A percentile compares a stretch with the other conserved stretches of the same genome.
These are phyloP conservation scores for Trichoderma virens DNA, from an alignment of 495 filamentous ascomycete genomes.

Conservation along the genomic window DNA sequence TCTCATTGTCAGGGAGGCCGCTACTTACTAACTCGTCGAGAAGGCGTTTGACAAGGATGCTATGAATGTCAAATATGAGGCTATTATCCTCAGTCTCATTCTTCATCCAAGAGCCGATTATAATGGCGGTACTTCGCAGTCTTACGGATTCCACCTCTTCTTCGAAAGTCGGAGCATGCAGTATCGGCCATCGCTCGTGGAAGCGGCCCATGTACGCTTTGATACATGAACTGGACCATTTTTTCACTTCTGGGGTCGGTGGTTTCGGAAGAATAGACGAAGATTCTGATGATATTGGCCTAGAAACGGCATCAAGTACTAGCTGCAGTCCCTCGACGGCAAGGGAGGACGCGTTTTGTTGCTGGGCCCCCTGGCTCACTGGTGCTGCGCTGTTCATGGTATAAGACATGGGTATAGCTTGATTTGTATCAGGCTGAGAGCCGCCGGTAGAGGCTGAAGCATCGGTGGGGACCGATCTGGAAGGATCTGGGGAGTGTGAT, in stretches of 20 bases:
- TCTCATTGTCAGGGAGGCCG: background rate
- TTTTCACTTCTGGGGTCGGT: background rate
- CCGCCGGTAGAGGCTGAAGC: background rate
- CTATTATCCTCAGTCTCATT: background rate
- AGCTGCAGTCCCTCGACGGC: background rate
- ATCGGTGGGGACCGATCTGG: background rate
- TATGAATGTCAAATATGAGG: background rate
- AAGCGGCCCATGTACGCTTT: conserved; percentile 7
- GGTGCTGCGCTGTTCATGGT: background rate
- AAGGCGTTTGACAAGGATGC: conserved; percentile 2
- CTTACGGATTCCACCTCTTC: background rate
- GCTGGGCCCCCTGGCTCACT: background rate
- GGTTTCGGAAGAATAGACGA: background rate
- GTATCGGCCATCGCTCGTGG: conserved; percentile 13
- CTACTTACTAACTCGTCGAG: conserved; percentile 10
- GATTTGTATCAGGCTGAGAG: background rate
- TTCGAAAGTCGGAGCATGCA: conserved; percentile 10
- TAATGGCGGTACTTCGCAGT: background rate
- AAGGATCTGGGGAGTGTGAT: background rate
- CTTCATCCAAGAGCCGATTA: conserved; percentile 13
- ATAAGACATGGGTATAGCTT: background rate
- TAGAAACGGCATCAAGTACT: conserved; percentile 1
- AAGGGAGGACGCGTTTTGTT: background rate
- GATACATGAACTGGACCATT: conserved; percentile 10
- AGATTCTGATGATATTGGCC: background rate